Base-by-base conservation (phyloP, 176 grass and related monocot genomes). In the Carex parvula region DNA sequence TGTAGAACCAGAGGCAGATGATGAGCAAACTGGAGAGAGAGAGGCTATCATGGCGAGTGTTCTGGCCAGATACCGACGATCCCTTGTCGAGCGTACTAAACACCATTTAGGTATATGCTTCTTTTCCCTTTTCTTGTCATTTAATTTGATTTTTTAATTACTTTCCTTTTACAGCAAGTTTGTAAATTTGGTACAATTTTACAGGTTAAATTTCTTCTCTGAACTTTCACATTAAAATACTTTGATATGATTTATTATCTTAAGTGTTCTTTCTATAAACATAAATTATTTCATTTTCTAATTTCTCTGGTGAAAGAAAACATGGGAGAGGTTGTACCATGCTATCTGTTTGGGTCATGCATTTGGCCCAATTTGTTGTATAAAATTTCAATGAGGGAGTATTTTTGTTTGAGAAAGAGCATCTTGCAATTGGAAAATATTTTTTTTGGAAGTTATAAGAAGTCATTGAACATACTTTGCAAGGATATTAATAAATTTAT, bases 41-140 rank as follows among this genome's bases (percentile, higher is more conserved):
- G 91, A 97, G 82, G 94, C 88, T 21, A 75, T 83, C 83, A 97
- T 97, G 94, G 91, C 91, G 24, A 94, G 91, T 85, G 94, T 97
- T 24, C 91, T 97, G 64, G 94, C 91, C 65, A 79, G 87, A 64
- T 97, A 97, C 82, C 86, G 89, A 8, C 81, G 81, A 6, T 88
- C 84, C 13, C 94, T 97, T 63, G 58, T 93, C 32, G 91, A 97
- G 54, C 89, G 91, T 84, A 97, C 91, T 81, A 97, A 91, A 77
- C 89, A 93, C 84, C 94, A 97, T 80, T 86, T 97, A 39, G 94
- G 94, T 97, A 89, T 11, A 60, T 16, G 22, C 13, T 53, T 12
- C 10, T 87, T 32, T 41, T 15, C 8, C 6, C 6, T 20, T 59
- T 4, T 6, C 20, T 18, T 13, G 24, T 17, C 1, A 79, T 63